Evolutionary conservation across 2,329 filamentous ascomycete species (phyloP).

Genomic region (Chaetomiaceae sp.): DNA sequence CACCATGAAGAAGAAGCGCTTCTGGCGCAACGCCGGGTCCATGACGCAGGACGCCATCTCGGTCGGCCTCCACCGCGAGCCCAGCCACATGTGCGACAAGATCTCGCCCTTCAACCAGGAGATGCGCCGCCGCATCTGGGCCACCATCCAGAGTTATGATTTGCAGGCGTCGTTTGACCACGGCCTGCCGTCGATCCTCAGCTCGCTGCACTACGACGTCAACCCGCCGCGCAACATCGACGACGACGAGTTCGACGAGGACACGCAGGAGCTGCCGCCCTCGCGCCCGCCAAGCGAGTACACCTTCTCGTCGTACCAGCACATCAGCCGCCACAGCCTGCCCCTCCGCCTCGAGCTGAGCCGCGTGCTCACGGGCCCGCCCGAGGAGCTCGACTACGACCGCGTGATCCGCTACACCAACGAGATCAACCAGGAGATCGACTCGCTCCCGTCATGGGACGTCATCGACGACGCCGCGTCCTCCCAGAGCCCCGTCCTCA

Average conservation of each 20-base stretch:
- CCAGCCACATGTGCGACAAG: conserved; percentile 49
- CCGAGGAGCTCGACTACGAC: conserved; percentile 55
- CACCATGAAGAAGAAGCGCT: conserved; percentile 61
- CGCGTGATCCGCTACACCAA: conserved; percentile 59
- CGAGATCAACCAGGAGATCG: conserved; percentile 57
- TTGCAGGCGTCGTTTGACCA: conserved; percentile 59
- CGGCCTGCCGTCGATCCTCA: conserved; percentile 54
- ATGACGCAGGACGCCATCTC: conserved; percentile 55
- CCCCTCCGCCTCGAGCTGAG: conserved; percentile 54
- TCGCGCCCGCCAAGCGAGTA: conserved; percentile 51
- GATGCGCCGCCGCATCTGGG: conserved; percentile 58
- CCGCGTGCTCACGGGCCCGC: conserved; percentile 50
- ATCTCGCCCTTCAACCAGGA: conserved; percentile 58
- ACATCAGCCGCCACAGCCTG: conserved; percentile 53
- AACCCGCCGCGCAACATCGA: conserved; percentile 54
- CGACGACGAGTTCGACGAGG: conserved; percentile 54
- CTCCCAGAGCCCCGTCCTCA: conserved; percentile 32
- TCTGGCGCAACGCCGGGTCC: conserved; percentile 54
- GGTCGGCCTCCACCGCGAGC: conserved; percentile 56
- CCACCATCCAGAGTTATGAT: conserved; percentile 58
- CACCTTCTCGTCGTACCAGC: conserved; percentile 56
- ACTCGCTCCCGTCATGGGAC: conserved; percentile 56
- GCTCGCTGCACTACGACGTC: conserved; percentile 53
- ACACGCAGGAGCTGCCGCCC: conserved; percentile 46
- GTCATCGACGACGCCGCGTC: conserved; percentile 22